These are phyloP conservation scores for Zygoascus flipseniorum DNA, from an alignment of 805 yeast genomes.

Conservation along the genomic window DNA sequence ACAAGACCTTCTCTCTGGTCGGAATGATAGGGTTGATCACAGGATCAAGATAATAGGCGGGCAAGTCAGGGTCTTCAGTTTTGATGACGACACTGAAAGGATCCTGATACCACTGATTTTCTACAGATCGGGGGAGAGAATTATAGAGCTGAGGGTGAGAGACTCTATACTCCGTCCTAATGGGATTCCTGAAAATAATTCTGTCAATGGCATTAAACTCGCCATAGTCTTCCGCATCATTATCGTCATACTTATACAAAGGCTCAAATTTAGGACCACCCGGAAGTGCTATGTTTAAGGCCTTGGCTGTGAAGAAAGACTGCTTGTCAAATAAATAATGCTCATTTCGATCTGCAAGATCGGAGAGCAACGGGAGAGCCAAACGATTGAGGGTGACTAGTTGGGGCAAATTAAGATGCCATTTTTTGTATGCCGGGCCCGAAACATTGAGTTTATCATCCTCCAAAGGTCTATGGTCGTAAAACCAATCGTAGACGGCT, in stretches of 20 bases:
- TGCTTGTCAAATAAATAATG: slow-evolving; percentile 67
- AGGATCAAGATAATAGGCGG: slow-evolving; percentile 50
- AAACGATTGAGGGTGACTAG: slow-evolving; percentile 61
- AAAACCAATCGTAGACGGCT: slow-evolving; percentile 65
- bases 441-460: slow-evolving; percentile 50
- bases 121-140: slow-evolving; percentile 60
- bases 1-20: slow-evolving; percentile 14
- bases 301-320: slow-evolving; percentile 84
- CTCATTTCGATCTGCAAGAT: slow-evolving; percentile 49
- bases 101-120: slow-evolving; percentile 53
- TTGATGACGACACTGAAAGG: slow-evolving; percentile 47
- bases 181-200: slow-evolving; percentile 67
- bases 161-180: slow-evolving; percentile 75
- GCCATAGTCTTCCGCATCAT: slow-evolving; percentile 65
- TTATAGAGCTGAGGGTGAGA: slow-evolving; percentile 85
- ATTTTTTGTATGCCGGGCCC: slow-evolving; percentile 68
- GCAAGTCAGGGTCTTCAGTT: slow-evolving; percentile 40
- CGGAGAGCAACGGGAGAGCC: slow-evolving; percentile 62
- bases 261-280: slow-evolving; percentile 98
- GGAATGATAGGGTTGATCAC: slow-evolving; percentile 46
- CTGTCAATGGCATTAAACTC: slow-evolving; percentile 88
- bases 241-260: slow-evolving; percentile 53
- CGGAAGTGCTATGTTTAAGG: slow-evolving; percentile 76
- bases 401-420: slow-evolving; percentile 55
- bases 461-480: slow-evolving; percentile 63